These are phyloP conservation scores for Talaromyces ruber DNA, from an alignment of 495 filamentous ascomycete genomes.

Conservation along the genomic window DNA sequence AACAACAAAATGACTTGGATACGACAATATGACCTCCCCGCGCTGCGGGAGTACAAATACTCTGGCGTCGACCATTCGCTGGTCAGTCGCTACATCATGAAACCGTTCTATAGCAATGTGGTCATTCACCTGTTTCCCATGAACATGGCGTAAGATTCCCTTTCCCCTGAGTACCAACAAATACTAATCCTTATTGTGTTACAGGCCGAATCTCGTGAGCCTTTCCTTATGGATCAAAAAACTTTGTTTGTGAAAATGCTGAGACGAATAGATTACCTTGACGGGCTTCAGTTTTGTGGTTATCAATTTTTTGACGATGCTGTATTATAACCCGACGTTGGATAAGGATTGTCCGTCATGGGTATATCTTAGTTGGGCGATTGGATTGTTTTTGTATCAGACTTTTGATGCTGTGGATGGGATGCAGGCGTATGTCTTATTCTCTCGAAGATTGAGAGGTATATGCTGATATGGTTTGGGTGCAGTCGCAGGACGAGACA, in stretches of 20 bases:
- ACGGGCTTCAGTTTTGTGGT: constrained; percentile 88
- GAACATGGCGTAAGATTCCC: constrained; percentile 72
- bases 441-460: constrained; percentile 3
- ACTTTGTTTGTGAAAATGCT: no score
- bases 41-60: constrained; percentile 87
- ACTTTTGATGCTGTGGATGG: constrained; percentile 98
- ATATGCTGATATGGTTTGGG: constrained; percentile 9
- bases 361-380: constrained; percentile 89
- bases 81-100: constrained; percentile 81
- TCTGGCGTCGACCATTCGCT: constrained; percentile 82
- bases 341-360: constrained; percentile 89
- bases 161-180: constrained; percentile 12
- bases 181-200: background rate
- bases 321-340: constrained; percentile 93
- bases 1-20: constrained; percentile 65
- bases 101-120: constrained; percentile 93
- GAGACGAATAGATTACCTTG: constrained; percentile 61
- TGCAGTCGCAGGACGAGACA: constrained; percentile 75
- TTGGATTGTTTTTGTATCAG: constrained; percentile 91
- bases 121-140: constrained; percentile 92
- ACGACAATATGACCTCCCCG: constrained; percentile 79
- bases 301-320: constrained; percentile 81
- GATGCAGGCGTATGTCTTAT: constrained; percentile 65
- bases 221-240: no score
- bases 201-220: constrained; percentile 56